These are phyloP conservation scores for Pseudogymnoascus sp. DNA, from an alignment of 2,329 filamentous ascomycete genomes.

Conservation along the genomic window DNA sequence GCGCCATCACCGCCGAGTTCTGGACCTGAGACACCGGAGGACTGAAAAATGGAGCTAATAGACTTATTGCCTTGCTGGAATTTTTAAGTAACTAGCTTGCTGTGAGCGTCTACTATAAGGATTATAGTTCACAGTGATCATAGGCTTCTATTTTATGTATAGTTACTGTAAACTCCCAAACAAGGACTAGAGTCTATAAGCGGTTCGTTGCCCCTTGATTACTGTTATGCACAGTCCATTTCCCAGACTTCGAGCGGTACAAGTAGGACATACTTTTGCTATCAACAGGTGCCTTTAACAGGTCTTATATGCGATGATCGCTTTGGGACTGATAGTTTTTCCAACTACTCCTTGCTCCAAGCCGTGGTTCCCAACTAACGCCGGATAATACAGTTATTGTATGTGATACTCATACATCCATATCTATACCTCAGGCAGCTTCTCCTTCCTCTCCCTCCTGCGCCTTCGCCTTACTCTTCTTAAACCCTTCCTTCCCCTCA, in stretches of 20 bases:
- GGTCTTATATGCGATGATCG: background rate
- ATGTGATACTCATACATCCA: constrained; percentile 2
- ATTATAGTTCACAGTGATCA: background rate
- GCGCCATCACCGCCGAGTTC: background rate
- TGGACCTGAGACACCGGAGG: background rate
- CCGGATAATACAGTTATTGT: background rate
- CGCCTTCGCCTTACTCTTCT: constrained; percentile 54
- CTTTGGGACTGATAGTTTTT: background rate
- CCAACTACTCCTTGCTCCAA: background rate
- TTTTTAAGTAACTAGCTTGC: background rate
- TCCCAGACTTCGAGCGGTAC: background rate
- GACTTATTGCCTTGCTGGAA: background rate
- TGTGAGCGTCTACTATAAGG: background rate
- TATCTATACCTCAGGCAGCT: background rate
- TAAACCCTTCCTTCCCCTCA: constrained; percentile 65
- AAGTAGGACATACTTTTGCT: background rate
- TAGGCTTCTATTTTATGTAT: background rate
- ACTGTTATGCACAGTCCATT: background rate
- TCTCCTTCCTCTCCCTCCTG: constrained; percentile 17
- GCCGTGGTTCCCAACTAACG: background rate
- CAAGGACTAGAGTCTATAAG: background rate
- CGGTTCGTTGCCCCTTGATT: background rate
- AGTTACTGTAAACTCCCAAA: background rate
- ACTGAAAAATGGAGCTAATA: background rate
- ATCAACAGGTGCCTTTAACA: background rate